Percentiles rank a stretch among this genome's conserved stretches.
Conservation (phyloP, 2,329 filamentous ascomycete genomes). For the Rhynchosporium agropyri region DNA sequence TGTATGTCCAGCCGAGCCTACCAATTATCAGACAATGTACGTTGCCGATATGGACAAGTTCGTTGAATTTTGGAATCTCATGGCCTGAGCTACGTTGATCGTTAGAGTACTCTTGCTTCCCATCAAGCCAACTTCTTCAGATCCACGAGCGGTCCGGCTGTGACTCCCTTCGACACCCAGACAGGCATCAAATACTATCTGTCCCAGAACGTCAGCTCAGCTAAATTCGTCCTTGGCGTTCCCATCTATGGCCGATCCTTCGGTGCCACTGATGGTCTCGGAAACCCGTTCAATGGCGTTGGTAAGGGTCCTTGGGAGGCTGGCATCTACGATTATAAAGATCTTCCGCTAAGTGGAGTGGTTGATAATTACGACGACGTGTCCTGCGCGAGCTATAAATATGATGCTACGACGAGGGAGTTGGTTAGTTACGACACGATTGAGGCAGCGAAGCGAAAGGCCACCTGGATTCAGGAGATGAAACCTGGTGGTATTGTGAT, state of each 20-base stretch:
- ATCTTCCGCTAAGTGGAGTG: conserved; percentile 64
- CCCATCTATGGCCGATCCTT: conserved; percentile 80
- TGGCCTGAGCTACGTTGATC: conserved; percentile 62
- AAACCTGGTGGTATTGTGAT: conserved; percentile 78
- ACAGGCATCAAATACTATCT: conserved; percentile 1
- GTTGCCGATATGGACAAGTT: conserved; percentile 50
- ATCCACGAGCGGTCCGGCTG: not conserved
- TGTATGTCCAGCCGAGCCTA: conserved; percentile 52
- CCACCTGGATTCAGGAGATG: conserved; percentile 61
- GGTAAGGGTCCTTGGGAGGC: conserved; percentile 68
- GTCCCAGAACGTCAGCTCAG: not conserved
- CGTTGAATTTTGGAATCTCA: conserved; percentile 61
- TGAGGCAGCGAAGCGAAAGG: conserved; percentile 62
- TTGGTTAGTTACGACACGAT: conserved; percentile 75
- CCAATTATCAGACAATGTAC: conserved; percentile 51
- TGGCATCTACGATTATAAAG: conserved; percentile 82
- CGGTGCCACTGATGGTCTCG: conserved; percentile 10
- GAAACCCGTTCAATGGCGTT: conserved; percentile 55
- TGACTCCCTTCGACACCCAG: not conserved
- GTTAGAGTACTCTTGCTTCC: conserved; percentile 27
- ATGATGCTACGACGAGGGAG: conserved; percentile 59
- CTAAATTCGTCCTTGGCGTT: conserved; percentile 60
- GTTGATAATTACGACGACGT: conserved; percentile 58
- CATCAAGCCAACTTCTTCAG: conserved; percentile 7
- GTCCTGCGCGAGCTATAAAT: conserved; percentile 69